Evolutionary conservation across 768 basidiomycete genomes (phyloP).

Genomic region (Mycena venus): DNA sequence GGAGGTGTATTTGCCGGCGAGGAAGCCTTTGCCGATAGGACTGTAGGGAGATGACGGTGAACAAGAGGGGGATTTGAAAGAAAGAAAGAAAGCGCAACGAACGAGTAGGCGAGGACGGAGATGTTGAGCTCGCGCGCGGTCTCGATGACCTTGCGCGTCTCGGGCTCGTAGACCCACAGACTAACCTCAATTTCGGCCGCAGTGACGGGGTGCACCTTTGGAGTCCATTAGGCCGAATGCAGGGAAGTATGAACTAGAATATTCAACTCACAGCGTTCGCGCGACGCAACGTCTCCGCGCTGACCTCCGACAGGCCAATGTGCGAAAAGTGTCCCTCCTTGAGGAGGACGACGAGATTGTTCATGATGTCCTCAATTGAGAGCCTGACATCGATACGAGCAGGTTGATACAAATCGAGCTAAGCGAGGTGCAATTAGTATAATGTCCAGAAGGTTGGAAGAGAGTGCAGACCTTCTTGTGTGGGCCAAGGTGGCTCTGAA

Average conservation of each 20-base stretch:
- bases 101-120: slow-evolving; percentile 1
- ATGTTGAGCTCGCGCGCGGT: slow-evolving; percentile 61
- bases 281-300: slow-evolving; percentile 35
- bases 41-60: not conserved
- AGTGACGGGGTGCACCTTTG: not conserved
- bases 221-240: not conserved
- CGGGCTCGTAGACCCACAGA: slow-evolving; percentile 68
- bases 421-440: no score
- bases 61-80: not conserved
- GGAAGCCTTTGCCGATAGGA: slow-evolving; percentile 3
- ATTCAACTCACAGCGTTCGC: slow-evolving; percentile 44
- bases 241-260: no score
- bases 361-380: slow-evolving; percentile 58
- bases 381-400: slow-evolving; percentile 60
- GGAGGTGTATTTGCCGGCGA: not conserved
- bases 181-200: not conserved
- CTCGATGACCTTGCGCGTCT: slow-evolving; percentile 67
- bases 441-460: no score
- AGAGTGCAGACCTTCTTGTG: slow-evolving; percentile 69
- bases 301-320: not conserved
- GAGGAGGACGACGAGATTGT: not conserved
- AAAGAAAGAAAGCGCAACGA: not conserved
- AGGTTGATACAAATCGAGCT: slow-evolving; percentile 72
- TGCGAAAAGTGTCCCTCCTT: slow-evolving; percentile 1
- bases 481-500: slow-evolving; percentile 60